Evolutionary conservation across 2,329 filamentous ascomycete genomes (phyloP).

Genomic region (Aaosphaeria arxii): DNA sequence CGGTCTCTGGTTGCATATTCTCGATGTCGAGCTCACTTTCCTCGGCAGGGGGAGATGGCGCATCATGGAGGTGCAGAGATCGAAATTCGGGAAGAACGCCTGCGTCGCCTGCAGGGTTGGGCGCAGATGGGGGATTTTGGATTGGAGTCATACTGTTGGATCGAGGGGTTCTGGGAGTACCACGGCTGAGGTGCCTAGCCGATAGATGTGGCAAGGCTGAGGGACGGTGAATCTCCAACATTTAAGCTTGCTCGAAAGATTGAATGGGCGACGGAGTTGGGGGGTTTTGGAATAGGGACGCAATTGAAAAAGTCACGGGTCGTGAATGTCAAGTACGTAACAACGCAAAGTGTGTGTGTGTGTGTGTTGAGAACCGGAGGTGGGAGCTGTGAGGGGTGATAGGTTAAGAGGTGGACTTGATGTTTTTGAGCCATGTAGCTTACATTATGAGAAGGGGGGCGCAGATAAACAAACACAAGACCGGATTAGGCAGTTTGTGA

Average conservation of each 20-base stretch:
- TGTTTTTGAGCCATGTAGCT: not conserved
- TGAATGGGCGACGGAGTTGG: not conserved
- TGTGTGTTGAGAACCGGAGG: not conserved
- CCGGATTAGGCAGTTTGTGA: not conserved
- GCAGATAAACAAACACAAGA: not conserved
- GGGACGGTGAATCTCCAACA: not conserved
- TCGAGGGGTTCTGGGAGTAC: not conserved
- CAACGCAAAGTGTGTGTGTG: no score
- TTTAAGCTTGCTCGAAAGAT: not conserved
- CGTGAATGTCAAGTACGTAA: not conserved
- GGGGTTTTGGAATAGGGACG: not conserved
- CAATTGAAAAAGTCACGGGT: not conserved
- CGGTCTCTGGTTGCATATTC: constrained; percentile 67
- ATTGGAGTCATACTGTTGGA: not conserved
- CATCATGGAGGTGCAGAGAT: constrained; percentile 29
- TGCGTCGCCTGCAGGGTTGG: constrained; percentile 40
- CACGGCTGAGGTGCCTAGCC: not conserved
- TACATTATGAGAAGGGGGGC: not conserved
- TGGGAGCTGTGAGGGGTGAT: not conserved
- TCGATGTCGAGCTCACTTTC: constrained; percentile 64
- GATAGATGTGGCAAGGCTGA: not conserved
- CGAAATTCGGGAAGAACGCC: constrained; percentile 38
- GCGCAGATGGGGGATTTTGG: constrained; percentile 33
- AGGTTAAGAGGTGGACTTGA: not conserved
- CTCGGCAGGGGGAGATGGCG: constrained; percentile 37